Base-by-base conservation (phyloP, 371 early-diverging fungal genomes). In the Mortierella sp. region DNA sequence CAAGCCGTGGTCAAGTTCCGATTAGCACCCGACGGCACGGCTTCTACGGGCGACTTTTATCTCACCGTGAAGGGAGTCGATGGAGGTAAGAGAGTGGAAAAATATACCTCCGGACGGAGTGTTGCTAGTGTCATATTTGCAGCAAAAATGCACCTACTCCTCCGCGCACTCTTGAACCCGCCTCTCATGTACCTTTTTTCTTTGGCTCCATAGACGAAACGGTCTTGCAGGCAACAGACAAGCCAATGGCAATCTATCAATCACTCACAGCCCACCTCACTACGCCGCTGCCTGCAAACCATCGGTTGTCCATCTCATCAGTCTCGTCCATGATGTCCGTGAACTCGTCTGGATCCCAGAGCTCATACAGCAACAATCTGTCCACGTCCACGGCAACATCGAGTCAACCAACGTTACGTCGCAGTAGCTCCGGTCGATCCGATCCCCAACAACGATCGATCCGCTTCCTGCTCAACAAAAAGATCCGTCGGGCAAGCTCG, bases 261-360 rank as follows among this genome's bases (percentile, higher is more conserved):
- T 86, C 88, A 5, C 67, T 88, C 23, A 88, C 88, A 3, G 84
- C 83, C 17, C 83, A 85, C 19, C 60, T 88, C n/a, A 88, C 86
- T 0, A 88, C 88, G 21, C 88, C 88, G 1, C 75, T 88, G 81
- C 88, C 88, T 7, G 43, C 53, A 14, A 70, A 76, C 55, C 78
- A 76, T 51, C 70, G 78, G 19, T 62, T 76, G 9, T 76, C 78
- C 26, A 76, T 76, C 41, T 76, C 78, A 0, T 76, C 78, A 2
- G 78, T 76, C 37, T 70, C 78, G 17, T 76, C 78, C n/a, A 70
- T 70, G 78, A 60, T 76, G 65, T 76, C 78, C 3, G 55, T 57
- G 52, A 60, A 51, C 48, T 76, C 78, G 6, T 46, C 49, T 8
- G 65, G 53, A 8, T 76, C 78, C 1, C 50, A 56, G 2, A 68